phyloP scores from a whole-genome alignment of 1,139 yeast genomes.

The Pneumocystis sp. region DNA sequence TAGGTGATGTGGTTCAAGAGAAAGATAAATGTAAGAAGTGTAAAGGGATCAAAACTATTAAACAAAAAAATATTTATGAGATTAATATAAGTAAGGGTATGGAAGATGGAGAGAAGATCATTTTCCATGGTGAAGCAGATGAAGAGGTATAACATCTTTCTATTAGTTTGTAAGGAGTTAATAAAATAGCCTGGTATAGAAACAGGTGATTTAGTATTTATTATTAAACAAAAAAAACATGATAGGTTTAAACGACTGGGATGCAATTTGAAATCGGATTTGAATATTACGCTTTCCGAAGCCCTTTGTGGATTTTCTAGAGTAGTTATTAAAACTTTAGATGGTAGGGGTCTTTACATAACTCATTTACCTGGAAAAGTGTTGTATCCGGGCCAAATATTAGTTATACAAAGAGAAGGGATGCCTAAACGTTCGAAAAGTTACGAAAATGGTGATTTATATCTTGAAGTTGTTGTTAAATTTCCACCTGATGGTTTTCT shows the following conservation, averaged over 20 bases:
- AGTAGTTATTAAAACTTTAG: constrained; percentile 53
- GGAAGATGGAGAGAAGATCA: constrained; percentile 43
- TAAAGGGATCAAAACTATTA: constrained; percentile 44
- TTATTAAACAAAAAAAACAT: constrained; percentile 33
- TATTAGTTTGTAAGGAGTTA: constrained; percentile 8
- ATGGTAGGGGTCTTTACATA: constrained; percentile 54
- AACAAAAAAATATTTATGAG: constrained; percentile 61
- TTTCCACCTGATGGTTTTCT: constrained; percentile 74
- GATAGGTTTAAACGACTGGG: constrained; percentile 45
- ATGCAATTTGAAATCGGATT: constrained; percentile 47
- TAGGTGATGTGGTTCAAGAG: constrained; percentile 38
- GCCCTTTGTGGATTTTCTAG: constrained; percentile 69
- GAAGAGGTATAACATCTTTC: constrained; percentile 27
- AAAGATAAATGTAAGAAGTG: constrained; percentile 73
- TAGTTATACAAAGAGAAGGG: constrained; percentile 64
- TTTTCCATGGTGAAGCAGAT: constrained; percentile 60
- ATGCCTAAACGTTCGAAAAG: constrained; percentile 48
- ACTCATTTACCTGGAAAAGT: constrained; percentile 53
- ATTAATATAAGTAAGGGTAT: constrained; percentile 68
- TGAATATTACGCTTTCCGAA: constrained; percentile 56
- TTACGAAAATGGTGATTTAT: constrained; percentile 54
- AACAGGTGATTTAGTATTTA: constrained; percentile 67
- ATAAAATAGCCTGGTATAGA: constrained; percentile 37
- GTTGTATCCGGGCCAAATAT: constrained; percentile 57
- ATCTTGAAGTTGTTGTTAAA: constrained; percentile 52